These are phyloP conservation scores for Boletus rufocinnamomeus DNA, from an alignment of 768 basidiomycete species.

Conservation along the genomic window DNA sequence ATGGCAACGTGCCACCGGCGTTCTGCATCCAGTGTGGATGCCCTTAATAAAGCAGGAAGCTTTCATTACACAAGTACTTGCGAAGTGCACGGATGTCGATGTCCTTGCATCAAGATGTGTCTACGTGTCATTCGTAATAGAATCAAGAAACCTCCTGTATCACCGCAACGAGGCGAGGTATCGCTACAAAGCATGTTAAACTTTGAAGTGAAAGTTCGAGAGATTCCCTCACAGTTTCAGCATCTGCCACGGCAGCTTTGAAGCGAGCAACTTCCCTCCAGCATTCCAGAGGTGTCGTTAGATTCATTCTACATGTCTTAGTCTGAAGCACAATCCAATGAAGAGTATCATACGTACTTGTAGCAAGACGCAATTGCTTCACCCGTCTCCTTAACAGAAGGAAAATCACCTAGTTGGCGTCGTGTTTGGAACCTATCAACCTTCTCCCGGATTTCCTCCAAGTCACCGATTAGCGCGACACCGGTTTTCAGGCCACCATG, in stretches of 20 bases:
- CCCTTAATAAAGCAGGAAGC: background rate
- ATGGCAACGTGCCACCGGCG: background rate
- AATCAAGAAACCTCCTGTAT: conserved; percentile 4
- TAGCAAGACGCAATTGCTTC: conserved; percentile 75
- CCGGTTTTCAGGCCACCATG: conserved; percentile 57
- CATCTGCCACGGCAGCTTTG: conserved; percentile 62
- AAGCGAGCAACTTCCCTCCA: conserved; percentile 72
- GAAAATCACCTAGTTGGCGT: conserved; percentile 53
- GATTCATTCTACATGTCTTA: conserved; percentile 38
- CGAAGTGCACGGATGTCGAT: background rate
- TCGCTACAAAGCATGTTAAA: conserved; percentile 43
- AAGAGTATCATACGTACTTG: conserved; percentile 42
- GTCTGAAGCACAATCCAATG: background rate
- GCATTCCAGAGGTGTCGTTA: conserved; percentile 64
- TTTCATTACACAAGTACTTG: background rate
- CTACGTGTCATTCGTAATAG: background rate
- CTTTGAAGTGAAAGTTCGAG: conserved; percentile 8
- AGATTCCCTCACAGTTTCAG: conserved; percentile 60
- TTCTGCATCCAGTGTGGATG: background rate
- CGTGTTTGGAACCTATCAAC: conserved; percentile 69
- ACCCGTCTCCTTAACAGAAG: conserved; percentile 55
- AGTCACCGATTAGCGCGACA: conserved; percentile 64
- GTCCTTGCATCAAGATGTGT: background rate
- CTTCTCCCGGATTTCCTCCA: conserved; percentile 72
- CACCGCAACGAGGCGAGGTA: conserved; percentile 62